Evolutionary conservation across 176 grass and related monocot species (phyloP), one percentile per base, ranked within the genome.

Genomic region (Raddia distichophylla): DNA sequence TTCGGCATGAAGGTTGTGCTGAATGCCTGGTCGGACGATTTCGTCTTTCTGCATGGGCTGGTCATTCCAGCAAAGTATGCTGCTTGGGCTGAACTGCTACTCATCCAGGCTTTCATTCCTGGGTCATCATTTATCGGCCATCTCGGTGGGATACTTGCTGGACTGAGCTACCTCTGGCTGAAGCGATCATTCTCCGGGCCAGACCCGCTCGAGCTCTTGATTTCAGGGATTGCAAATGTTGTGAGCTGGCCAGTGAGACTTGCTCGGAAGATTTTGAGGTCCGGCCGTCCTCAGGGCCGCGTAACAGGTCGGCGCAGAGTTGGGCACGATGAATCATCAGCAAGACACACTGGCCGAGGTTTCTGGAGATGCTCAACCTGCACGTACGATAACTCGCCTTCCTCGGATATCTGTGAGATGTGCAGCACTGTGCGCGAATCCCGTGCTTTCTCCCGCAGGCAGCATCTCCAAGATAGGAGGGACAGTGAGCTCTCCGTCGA

Each of bases 1-100:
- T 99, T 99, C 20, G 96, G 72, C 9, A 87, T 99, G 86, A 99
- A 99, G 79, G 89, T 99, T 8, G 93, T 99, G 76, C 79, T 99
- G 64, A 99, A 99, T 22, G 76, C 91, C 22, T 73, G 57, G 75
- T 86, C 86, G 13, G 86, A 95, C 1, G 77, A 91, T 4, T 91
- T 78, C 67, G 73, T 88, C 27, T 86, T 82, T 50, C 71, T 99
- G 15, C 87, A 93, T 33, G 93, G 96, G 53, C 84, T 99, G 77
- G 64, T 88, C 7, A 88, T 99, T 84, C 93, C 96, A 34, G 86
- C 93, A 35, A 91, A 89, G 59, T 91, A 95, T 79, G 87, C 96
- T 20, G 91, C 89, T 5, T 99, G 96, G 93, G 96, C 89, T 17
- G 93, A 99, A 83, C 76, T 99, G 60, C 45, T 99, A 37, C 91